Percentiles rank a stretch among this genome's conserved stretches.
Conservation (phyloP, 2,329 filamentous ascomycete genomes). For the Pseudodiploospora longispora region DNA sequence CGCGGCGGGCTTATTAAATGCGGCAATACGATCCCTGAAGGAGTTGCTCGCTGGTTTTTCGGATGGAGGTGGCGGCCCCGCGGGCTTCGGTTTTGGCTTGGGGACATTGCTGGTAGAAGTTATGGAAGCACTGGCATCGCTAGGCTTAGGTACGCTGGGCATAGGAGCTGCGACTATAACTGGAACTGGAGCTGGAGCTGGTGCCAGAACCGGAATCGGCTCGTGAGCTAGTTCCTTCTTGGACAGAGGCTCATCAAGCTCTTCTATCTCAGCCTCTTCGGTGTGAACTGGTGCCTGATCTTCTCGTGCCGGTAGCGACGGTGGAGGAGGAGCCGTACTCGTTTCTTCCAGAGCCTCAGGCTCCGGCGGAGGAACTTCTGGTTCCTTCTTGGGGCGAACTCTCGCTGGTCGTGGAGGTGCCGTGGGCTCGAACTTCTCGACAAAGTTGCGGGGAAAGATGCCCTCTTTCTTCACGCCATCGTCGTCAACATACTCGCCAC, state of each 20-base stretch:
- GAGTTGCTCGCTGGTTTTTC: constrained; percentile 66
- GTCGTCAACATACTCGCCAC: constrained; percentile 76
- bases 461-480: constrained; percentile 69
- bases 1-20: constrained; percentile 86
- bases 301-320: constrained; percentile 18
- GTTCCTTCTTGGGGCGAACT: constrained; percentile 57
- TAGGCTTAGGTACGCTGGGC: constrained; percentile 27
- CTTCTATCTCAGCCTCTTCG: constrained; percentile 28
- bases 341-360: constrained; percentile 25
- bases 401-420: constrained; percentile 80
- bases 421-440: constrained; percentile 89
- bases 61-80: constrained; percentile 55
- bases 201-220: constrained; percentile 21
- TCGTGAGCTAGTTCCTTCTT: constrained; percentile 27
- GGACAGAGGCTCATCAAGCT: constrained; percentile 21
- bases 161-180: constrained; percentile 13
- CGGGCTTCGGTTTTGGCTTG: constrained; percentile 31
- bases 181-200: constrained; percentile 14
- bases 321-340: constrained; percentile 26
- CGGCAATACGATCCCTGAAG: constrained; percentile 92
- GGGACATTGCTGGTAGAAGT: constrained; percentile 15
- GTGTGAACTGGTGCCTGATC: constrained; percentile 19
- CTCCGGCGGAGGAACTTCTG: constrained; percentile 23
- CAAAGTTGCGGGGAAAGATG: constrained; percentile 94
- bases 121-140: constrained; percentile 32